phyloP scores from a whole-genome alignment of 225 moss, liverwort and hornwort genomes.

The Anthoceros angustus region DNA sequence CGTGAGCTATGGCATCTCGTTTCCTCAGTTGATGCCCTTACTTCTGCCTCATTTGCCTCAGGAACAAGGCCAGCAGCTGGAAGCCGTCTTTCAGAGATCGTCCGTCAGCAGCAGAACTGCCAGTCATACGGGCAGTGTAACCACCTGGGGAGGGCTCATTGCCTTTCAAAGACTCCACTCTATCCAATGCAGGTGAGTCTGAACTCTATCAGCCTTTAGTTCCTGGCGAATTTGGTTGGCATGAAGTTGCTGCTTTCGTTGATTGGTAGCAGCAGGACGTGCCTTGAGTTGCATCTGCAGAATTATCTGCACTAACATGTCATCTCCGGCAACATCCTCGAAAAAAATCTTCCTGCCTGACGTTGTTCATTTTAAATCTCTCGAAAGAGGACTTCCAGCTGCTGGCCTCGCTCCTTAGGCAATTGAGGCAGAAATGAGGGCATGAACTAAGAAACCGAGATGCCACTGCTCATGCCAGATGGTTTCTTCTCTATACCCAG shows the following conservation, averaged over 20 bases:
- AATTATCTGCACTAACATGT: conserved; percentile 79
- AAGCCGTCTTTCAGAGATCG: conserved; percentile 55
- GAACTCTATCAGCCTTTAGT: conserved; percentile 11
- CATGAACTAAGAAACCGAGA: conserved; percentile 90
- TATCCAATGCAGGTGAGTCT: not conserved
- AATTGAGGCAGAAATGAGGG: conserved; percentile 92
- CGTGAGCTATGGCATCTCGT: conserved; percentile 80
- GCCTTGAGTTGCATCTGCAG: conserved; percentile 91
- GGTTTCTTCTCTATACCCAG: conserved; percentile 21
- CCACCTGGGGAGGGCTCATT: not conserved
- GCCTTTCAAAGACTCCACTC: not conserved
- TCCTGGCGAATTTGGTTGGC: conserved; percentile 33
- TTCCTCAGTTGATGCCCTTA: conserved; percentile 87
- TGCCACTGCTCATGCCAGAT: conserved; percentile 50
- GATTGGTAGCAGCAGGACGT: conserved; percentile 13
- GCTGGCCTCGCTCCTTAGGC: conserved; percentile 59
- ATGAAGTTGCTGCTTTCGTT: conserved; percentile 29
- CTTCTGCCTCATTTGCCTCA: conserved; percentile 87
- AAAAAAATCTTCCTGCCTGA: conserved; percentile 88
- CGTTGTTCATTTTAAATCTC: conserved; percentile 60
- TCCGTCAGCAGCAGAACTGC: not conserved
- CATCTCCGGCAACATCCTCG: conserved; percentile 94
- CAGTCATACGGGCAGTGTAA: not conserved
- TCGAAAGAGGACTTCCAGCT: conserved; percentile 56
- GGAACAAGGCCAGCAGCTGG: conserved; percentile 55